These are phyloP conservation scores for Polychaeton citri DNA, from an alignment of 2,329 filamentous ascomycete genomes.

Conservation along the genomic window DNA sequence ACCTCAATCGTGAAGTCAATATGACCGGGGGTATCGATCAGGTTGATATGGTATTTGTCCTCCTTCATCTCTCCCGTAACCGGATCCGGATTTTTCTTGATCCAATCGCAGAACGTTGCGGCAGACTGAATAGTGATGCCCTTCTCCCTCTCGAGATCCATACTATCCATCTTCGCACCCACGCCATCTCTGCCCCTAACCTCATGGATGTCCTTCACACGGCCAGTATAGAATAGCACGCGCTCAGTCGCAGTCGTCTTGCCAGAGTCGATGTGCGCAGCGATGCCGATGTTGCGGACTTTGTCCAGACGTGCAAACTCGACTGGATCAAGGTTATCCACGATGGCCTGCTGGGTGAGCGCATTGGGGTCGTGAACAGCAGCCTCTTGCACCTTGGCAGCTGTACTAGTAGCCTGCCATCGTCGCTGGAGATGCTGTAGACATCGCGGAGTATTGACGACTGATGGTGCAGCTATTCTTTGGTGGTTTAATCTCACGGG, in stretches of 20 bases:
- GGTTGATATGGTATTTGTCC: conserved; percentile 89
- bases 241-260: conserved; percentile 96
- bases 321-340: conserved; percentile 65
- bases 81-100: conserved; percentile 47
- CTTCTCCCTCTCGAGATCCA: conserved; percentile 97
- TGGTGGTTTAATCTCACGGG: conserved; percentile 1
- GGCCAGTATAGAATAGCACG: conserved; percentile 94
- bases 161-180: conserved; percentile 98
- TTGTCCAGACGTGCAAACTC: conserved; percentile 66
- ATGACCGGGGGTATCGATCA: conserved; percentile 97
- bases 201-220: conserved; percentile 94
- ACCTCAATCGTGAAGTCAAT: conserved; percentile 99
- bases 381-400: conserved; percentile 34
- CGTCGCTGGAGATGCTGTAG: conserved; percentile 8
- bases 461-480: conserved; percentile 3
- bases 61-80: conserved; percentile 58
- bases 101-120: conserved; percentile 95
- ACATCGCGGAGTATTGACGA: conserved; percentile 3
- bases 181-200: conserved; percentile 89
- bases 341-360: conserved; percentile 52
- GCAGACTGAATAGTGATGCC: conserved; percentile 98
- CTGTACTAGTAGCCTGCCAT: conserved; percentile 14
- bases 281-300: conserved; percentile 96
- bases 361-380: conserved; percentile 43
- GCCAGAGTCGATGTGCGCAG: conserved; percentile 95